phyloP scores from a whole-genome alignment of 805 yeast genomes.

The Starmerella apicola region DNA sequence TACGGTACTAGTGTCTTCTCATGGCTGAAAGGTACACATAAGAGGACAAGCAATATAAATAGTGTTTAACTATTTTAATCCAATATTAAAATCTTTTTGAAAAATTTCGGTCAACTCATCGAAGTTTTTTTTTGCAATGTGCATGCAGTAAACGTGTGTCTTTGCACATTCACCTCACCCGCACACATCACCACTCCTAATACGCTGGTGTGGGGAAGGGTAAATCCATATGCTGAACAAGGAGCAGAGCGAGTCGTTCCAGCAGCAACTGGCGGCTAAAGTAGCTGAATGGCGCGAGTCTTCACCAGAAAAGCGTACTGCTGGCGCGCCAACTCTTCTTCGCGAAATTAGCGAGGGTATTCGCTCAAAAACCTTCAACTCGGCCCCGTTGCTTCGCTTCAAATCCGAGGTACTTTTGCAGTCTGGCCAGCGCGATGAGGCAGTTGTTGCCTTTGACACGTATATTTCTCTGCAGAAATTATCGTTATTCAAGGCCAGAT shows the following conservation, averaged over 20 bases:
- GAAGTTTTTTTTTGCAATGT: too few relatives aligned
- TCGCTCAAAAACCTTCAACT: conserved; percentile 25
- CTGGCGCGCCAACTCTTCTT: conserved; percentile 3
- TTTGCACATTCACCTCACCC: too few relatives aligned
- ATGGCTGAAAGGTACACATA: too few relatives aligned
- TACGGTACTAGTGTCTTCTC: too few relatives aligned
- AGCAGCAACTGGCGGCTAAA: conserved; percentile 2
- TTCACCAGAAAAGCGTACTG: too few relatives aligned
- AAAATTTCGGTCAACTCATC: too few relatives aligned
- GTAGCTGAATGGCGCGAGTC: conserved; percentile 12
- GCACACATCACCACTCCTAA: too few relatives aligned
- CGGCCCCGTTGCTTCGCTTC: conserved; percentile 26
- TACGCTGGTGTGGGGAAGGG: too few relatives aligned
- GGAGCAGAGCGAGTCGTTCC: conserved; percentile 1
- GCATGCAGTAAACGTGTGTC: too few relatives aligned
- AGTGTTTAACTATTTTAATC: too few relatives aligned
- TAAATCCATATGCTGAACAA: background rate
- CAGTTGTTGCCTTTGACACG: conserved; percentile 25
- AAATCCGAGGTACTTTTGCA: conserved; percentile 22
- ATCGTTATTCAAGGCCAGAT: conserved; percentile 17
- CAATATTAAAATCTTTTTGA: too few relatives aligned
- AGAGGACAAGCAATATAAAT: too few relatives aligned
- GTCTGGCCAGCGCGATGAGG: conserved; percentile 25
- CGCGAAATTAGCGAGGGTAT: conserved; percentile 5
- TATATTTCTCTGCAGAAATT: conserved; percentile 24